These are phyloP conservation scores for Pleurotus tuber-regium DNA, from an alignment of 768 basidiomycete species.

Conservation along the genomic window DNA sequence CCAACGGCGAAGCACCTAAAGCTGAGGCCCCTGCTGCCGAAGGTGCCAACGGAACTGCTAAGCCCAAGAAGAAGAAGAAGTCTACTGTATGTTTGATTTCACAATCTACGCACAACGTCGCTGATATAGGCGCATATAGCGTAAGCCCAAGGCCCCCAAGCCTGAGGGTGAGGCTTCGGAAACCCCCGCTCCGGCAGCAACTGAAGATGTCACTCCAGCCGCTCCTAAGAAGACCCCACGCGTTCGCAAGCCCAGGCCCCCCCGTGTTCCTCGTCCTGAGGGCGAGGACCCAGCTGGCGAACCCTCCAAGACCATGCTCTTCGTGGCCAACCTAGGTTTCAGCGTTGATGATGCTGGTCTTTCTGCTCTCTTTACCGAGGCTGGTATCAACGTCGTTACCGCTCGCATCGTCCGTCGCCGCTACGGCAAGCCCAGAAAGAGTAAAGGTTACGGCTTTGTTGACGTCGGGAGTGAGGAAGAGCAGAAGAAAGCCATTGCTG, in stretches of 20 bases:
- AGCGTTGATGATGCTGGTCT: slow-evolving; percentile 85
- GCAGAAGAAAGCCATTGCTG: slow-evolving; percentile 88
- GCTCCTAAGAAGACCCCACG: slow-evolving; percentile 49
- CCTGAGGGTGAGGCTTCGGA: slow-evolving; percentile 38
- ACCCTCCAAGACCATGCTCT: slow-evolving; percentile 85
- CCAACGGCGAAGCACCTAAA: slow-evolving; percentile 70
- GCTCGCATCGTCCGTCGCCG: slow-evolving; percentile 88
- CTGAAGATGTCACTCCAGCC: slow-evolving; percentile 29
- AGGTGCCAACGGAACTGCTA: slow-evolving; percentile 67
- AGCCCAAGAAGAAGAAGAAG: slow-evolving; percentile 85
- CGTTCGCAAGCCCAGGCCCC: slow-evolving; percentile 53
- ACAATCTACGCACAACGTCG: slow-evolving; percentile 13
- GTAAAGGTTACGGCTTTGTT: slow-evolving; percentile 98
- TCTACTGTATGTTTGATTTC: slow-evolving; percentile 41
- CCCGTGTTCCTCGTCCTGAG: slow-evolving; percentile 62
- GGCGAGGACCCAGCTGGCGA: slow-evolving; percentile 87
- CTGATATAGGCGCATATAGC: slow-evolving; percentile 37
- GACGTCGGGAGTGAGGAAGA: slow-evolving; percentile 88
- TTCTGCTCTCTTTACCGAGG: slow-evolving; percentile 79
- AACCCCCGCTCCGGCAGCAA: slow-evolving; percentile 30
- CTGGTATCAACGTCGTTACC: slow-evolving; percentile 75
- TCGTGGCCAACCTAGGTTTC: slow-evolving; percentile 98
- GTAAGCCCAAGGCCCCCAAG: slow-evolving; percentile 54
- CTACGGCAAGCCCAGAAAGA: slow-evolving; percentile 81
- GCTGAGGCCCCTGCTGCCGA: slow-evolving; percentile 50